Evolutionary conservation across 192 early-diverging fungal species (phyloP), one percentile per base, ranked within the genome.

Genomic region (Phlyctochytrium arcticum): DNA sequence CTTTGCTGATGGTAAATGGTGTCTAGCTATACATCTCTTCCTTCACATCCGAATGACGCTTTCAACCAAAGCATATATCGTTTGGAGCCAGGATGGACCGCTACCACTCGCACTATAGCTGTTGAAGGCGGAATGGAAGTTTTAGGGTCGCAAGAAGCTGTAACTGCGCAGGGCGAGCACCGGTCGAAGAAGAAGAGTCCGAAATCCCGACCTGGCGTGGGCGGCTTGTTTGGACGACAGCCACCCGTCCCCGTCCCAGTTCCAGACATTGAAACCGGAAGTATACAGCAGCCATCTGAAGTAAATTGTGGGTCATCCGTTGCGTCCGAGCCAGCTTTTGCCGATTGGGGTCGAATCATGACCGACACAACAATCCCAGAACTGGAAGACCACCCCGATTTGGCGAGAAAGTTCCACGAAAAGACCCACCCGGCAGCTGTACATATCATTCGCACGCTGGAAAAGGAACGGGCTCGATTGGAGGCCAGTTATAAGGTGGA

Each of bases 51-150:
- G n/a, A n/a, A n/a, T n/a, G n/a, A n/a, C n/a, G n/a, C n/a, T n/a
- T n/a, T n/a, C n/a, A n/a, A n/a, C n/a, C n/a, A n/a, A n/a, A n/a
- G n/a, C n/a, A n/a, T n/a, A 32, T 54, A 57, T 26, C 27, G 33
- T 15, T 1, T 67, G 47, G n/a, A 60, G 21, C 17, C 26, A 21
- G 24, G 58, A 50, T 59, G 53, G 36, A 35, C 27, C 32, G 26
- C 30, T 0, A 67, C 65, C 7, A 35, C 31, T 15, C 48, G 42
- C 15, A 49, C 56, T 10, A 59, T 67, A 19, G 65, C 65, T 5
- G 65, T 67, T 10, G 55, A n/a, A 47, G 65, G 65, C 12, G 65
- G 65, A 6, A 67, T 67, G 65, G 56, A 67, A 36, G 57, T 67
- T 9, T 31, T 67, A n/a, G 65, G 56, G 15, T 67, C 65, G 23